Evolutionary conservation across 202 grass and related monocot species (phyloP).

Genomic region (Panicum hallii): DNA sequence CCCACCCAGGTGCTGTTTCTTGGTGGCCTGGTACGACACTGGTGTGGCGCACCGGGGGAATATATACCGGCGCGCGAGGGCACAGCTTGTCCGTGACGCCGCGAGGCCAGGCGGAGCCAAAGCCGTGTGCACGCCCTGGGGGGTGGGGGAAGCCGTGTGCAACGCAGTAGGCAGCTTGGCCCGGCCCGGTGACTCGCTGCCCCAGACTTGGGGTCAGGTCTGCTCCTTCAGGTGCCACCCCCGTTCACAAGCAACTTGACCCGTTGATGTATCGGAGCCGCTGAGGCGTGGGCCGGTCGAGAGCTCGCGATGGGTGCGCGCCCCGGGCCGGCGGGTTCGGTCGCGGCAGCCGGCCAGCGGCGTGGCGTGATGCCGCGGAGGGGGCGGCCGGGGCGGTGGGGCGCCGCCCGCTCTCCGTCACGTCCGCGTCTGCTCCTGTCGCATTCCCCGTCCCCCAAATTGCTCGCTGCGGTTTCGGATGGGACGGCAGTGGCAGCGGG

Average conservation of each 20-base stretch:
- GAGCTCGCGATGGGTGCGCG: too few relatives aligned
- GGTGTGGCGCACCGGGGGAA: not conserved
- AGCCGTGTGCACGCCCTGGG: too few relatives aligned
- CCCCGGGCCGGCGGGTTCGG: not conserved
- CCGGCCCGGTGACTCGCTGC: not conserved
- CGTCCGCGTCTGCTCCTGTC: not conserved
- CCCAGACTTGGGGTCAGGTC: too few relatives aligned
- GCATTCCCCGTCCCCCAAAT: not conserved
- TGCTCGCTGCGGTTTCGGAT: not conserved
- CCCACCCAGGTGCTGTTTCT: not conserved
- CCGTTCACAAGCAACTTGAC: not conserved
- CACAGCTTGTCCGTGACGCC: not conserved
- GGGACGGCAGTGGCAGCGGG: not conserved
- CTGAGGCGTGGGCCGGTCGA: too few relatives aligned
- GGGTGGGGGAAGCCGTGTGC: too few relatives aligned
- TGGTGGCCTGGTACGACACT: not conserved
- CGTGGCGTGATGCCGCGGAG: conserved; percentile 9
- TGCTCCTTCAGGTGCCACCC: too few relatives aligned
- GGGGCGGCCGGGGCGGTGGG: not conserved
- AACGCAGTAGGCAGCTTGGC: too few relatives aligned
- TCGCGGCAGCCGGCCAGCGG: not conserved
- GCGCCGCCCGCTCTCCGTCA: not conserved
- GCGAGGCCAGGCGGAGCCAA: not conserved
- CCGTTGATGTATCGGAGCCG: too few relatives aligned
- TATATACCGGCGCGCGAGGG: not conserved